A percentile compares a stretch with the other conserved stretches of the same genome.
Evolutionary conservation across 2,329 filamentous ascomycete genomes (phyloP).

Genomic region (Fusarium floridanum): DNA sequence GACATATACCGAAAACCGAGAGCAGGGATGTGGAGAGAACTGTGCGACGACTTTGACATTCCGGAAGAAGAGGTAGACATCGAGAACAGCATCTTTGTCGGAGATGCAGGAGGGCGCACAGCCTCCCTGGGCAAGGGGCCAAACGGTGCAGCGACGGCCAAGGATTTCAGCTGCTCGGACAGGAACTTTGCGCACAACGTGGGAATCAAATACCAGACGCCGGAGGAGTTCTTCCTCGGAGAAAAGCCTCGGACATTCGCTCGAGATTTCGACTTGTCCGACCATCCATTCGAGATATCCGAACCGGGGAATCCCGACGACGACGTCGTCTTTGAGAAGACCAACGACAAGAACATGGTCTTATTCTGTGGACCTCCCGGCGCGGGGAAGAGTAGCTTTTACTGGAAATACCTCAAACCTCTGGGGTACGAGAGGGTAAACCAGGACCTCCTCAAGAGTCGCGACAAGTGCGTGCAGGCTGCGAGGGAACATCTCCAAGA

Average conservation of each 20-base stretch:
- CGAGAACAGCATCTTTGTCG: slow-evolving; percentile 83
- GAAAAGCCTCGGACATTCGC: slow-evolving; percentile 74
- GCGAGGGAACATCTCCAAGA: slow-evolving; percentile 75
- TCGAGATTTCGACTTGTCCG: slow-evolving; percentile 77
- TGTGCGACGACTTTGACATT: slow-evolving; percentile 71
- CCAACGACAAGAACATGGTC: slow-evolving; percentile 78
- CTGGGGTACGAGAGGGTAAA: slow-evolving; percentile 88
- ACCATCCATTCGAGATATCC: slow-evolving; percentile 58
- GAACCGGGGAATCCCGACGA: slow-evolving; percentile 36
- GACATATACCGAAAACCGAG: slow-evolving; percentile 91
- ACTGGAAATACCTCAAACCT: slow-evolving; percentile 81
- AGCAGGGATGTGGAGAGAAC: slow-evolving; percentile 84
- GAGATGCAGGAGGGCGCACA: slow-evolving; percentile 80
- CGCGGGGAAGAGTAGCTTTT: slow-evolving; percentile 93
- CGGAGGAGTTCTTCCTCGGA: slow-evolving; percentile 90
- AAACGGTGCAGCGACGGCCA: slow-evolving; percentile 50
- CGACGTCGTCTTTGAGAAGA: slow-evolving; percentile 67
- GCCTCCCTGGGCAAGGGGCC: slow-evolving; percentile 51
- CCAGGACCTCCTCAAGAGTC: slow-evolving; percentile 86
- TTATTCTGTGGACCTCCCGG: slow-evolving; percentile 91
- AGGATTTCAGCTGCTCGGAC: slow-evolving; percentile 76
- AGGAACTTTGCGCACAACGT: slow-evolving; percentile 88
- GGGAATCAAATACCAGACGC: slow-evolving; percentile 84
- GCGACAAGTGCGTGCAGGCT: slow-evolving; percentile 77
- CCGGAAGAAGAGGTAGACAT: slow-evolving; percentile 73